Conservation (phyloP, 805 yeast species). For the Metschnikowia similis region DNA sequence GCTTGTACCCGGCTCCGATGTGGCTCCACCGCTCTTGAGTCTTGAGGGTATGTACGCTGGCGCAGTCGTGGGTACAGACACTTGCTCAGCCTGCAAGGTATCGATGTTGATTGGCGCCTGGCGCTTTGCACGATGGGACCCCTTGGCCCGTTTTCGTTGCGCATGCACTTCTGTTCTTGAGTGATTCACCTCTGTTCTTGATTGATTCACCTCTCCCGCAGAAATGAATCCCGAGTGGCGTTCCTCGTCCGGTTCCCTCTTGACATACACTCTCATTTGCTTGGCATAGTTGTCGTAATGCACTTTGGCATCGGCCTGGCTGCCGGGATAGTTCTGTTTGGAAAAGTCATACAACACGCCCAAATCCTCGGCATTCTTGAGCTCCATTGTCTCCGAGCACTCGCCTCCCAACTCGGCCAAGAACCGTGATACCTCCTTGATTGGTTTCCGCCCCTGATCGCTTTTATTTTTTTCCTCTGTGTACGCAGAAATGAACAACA, state of each 20-base stretch:
- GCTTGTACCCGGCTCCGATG: neutral
- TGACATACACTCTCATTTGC: slow-evolving; percentile 7
- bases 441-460: slow-evolving; percentile 21
- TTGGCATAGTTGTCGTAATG: slow-evolving; percentile 2
- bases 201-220: slow-evolving; percentile 6
- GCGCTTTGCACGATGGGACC: neutral
- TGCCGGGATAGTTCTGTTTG: slow-evolving; percentile 3
- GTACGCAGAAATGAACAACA: slow-evolving; percentile 44
- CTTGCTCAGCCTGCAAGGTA: neutral
- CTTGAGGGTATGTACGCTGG: neutral
- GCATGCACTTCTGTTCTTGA: neutral
- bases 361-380: slow-evolving; percentile 16
- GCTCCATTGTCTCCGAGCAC: slow-evolving; percentile 15
- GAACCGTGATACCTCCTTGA: slow-evolving; percentile 27
- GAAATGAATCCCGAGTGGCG: slow-evolving; percentile 2
- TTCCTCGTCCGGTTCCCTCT: slow-evolving; percentile 1
- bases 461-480: slow-evolving; percentile 10
- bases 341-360: slow-evolving; percentile 16
- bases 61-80: neutral
- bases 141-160: neutral
- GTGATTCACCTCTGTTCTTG: neutral
- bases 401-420: slow-evolving; percentile 12
- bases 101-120: neutral
- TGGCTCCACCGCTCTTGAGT: neutral
- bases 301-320: slow-evolving; percentile 2